Conservation (phyloP, 768 basidiomycete species). For the Pholiota microspora region DNA sequence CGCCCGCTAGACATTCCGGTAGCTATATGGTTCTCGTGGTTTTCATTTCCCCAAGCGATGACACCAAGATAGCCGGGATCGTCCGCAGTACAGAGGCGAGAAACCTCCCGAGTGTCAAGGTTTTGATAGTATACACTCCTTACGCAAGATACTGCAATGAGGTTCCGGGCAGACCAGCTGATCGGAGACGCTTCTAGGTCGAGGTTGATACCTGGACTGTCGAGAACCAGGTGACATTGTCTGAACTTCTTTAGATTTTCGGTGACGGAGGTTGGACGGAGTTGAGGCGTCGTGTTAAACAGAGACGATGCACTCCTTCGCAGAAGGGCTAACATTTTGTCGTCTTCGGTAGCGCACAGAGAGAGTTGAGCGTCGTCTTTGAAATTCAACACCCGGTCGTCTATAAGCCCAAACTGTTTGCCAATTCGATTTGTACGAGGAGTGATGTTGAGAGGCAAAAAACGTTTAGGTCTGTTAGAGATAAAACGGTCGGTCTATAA, state of each 20-base stretch:
- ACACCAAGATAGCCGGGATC: conserved; percentile 38
- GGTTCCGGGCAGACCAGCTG: conserved; percentile 57
- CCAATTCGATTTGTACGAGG: conserved; percentile 69
- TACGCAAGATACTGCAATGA: conserved; percentile 62
- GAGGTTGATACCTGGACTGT: conserved; percentile 58
- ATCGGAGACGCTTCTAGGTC: conserved; percentile 58
- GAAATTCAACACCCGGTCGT: conserved; percentile 55
- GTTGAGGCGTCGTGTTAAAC: conserved; percentile 30
- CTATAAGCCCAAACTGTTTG: conserved; percentile 56
- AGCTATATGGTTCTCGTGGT: conserved; percentile 42
- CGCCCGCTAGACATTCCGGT: conserved; percentile 49
- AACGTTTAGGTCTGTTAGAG: conserved; percentile 45
- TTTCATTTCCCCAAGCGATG: conserved; percentile 50
- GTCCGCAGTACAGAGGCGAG: conserved; percentile 40
- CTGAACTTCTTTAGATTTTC: conserved; percentile 53
- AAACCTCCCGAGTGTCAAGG: conserved; percentile 51
- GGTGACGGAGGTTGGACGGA: conserved; percentile 46
- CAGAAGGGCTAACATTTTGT: conserved; percentile 44
- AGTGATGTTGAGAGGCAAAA: conserved; percentile 57
- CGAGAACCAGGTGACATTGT: conserved; percentile 59
- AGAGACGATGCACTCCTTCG: conserved; percentile 53
- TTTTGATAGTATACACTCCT: conserved; percentile 63
- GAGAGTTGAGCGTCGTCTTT: conserved; percentile 31
- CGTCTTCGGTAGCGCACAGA: conserved; percentile 26
- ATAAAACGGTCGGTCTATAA: conserved; percentile 62